Evolutionary conservation across 1,284 basidiomycete species (phyloP), one percentile per base, ranked within the genome.

Genomic region (Inonotus hispidus): DNA sequence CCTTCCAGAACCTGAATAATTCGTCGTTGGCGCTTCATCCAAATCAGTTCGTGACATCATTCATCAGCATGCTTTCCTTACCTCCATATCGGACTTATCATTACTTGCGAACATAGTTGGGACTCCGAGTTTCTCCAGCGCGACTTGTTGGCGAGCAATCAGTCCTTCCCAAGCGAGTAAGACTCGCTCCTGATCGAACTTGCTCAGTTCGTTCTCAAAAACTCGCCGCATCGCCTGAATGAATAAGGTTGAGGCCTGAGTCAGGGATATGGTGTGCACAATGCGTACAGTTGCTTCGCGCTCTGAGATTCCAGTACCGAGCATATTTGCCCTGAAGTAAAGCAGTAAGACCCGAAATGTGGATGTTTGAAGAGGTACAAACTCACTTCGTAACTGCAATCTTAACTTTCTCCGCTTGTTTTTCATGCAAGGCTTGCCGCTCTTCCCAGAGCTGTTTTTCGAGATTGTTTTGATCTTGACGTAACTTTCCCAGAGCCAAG

Each of bases 151-250:
- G 66, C 82, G 82, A 54, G 80, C 72, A 37, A 85, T 71, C n/a
- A 92, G 76, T 23, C 79, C 81, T 67, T 88, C 89, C 88, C 90
- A 92, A 10, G 87, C 86, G 7, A 82, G 75, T 6, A 90, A 70
- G 10, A 78, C 84, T 47, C 85, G 79, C 59, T 88, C 82, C 14
- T 67, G 67, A 67, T 92, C 88, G 68, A 91, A 91, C 65, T 77
- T 80, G 35, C 71, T 72, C 45, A 91, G 69, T 64, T 90, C 88
- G 66, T 77, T 81, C 58, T 79, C 81, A 71, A 84, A 83, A n/a
- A 78, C 77, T 53, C 80, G 78, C 56, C 79, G 78, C 67, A 90
- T 74, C 77, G 79, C 83, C 85, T 89, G 70, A 27, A 11, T 25
- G 23, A 35, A 47, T 13, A 52, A 52, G 45, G 39, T 52, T 43